phyloP scores from a whole-genome alignment of 441 rosid genomes.

The Brassica balearica region DNA sequence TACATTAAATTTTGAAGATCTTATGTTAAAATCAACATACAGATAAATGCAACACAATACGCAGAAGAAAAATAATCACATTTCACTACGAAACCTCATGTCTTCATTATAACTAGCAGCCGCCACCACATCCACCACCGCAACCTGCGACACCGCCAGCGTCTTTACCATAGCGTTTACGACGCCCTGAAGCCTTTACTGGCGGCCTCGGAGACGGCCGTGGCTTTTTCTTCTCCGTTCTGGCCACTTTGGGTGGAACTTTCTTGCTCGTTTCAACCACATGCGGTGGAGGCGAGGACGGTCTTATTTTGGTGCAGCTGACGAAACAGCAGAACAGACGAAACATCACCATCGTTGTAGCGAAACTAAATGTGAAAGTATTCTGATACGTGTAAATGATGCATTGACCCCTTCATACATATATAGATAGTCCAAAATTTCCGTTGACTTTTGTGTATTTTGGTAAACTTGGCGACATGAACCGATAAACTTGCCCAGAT shows the following conservation, averaged over 20 bases:
- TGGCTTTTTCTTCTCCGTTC: constrained; percentile 6
- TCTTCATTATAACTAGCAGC: constrained; percentile 7
- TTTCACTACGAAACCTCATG: neutral
- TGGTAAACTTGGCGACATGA: constrained; percentile 22
- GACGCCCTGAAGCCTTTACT: constrained; percentile 9
- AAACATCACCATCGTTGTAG: constrained; percentile 25
- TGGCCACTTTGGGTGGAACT: neutral
- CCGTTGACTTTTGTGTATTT: constrained; percentile 24
- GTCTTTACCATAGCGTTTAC: constrained; percentile 1
- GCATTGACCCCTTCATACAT: constrained; percentile 6
- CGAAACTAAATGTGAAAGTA: constrained; percentile 6
- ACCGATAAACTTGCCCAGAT: neutral
- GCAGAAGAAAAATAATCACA: constrained; percentile 1
- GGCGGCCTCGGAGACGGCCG: neutral
- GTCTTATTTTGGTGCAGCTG: constrained; percentile 34
- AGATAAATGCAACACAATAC: neutral
- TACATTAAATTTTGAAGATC: neutral
- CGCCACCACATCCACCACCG: constrained; percentile 30
- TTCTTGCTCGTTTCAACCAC: constrained; percentile 16
- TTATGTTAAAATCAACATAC: neutral
- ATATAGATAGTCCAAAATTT: neutral
- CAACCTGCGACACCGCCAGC: constrained; percentile 24
- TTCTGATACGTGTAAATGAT: neutral
- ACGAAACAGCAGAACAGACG: constrained; percentile 29
- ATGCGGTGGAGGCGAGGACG: constrained; percentile 2